Percentiles rank a stretch among this genome's conserved stretches.
These are phyloP conservation scores for Podaxis pistillaris DNA, from an alignment of 768 basidiomycete genomes.

Conservation along the genomic window DNA sequence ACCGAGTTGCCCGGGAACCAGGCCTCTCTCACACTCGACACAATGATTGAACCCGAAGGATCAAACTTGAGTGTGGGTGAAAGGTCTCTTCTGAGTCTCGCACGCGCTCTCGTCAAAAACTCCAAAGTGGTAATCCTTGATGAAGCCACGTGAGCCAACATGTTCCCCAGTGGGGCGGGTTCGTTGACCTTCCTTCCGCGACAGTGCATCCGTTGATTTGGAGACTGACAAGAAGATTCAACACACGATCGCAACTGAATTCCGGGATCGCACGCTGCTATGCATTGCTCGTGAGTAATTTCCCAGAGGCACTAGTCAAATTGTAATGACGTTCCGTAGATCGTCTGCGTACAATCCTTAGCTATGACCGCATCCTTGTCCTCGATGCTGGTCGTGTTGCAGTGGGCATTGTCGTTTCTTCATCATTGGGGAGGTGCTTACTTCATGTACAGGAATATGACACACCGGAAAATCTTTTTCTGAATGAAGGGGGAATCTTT, in stretches of 20 bases:
- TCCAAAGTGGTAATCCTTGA: conserved; percentile 76
- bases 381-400: conserved; percentile 61
- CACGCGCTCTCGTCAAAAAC: conserved; percentile 77
- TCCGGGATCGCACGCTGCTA: conserved; percentile 69
- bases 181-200: conserved; percentile 7
- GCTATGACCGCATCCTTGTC: conserved; percentile 71
- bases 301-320: conserved; percentile 16
- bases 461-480: conserved; percentile 51
- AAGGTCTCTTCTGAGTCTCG: conserved; percentile 72
- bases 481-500: conserved; percentile 51
- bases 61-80: conserved; percentile 70
- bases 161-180: not conserved
- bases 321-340: conserved; percentile 31
- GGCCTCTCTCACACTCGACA: conserved; percentile 69
- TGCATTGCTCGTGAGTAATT: conserved; percentile 74
- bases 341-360: conserved; percentile 74
- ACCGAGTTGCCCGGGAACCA: conserved; percentile 40
- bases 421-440: not conserved
- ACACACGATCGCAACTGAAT: conserved; percentile 71
- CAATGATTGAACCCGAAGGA: conserved; percentile 76
- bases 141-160: conserved; percentile 55
- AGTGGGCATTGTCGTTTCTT: conserved; percentile 26
- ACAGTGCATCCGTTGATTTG: conserved; percentile 65
- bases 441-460: conserved; percentile 47
- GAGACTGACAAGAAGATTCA: conserved; percentile 85